Evolutionary conservation across 371 early-diverging fungal species (phyloP).

Genomic region (Rhizopus stolonifer): DNA sequence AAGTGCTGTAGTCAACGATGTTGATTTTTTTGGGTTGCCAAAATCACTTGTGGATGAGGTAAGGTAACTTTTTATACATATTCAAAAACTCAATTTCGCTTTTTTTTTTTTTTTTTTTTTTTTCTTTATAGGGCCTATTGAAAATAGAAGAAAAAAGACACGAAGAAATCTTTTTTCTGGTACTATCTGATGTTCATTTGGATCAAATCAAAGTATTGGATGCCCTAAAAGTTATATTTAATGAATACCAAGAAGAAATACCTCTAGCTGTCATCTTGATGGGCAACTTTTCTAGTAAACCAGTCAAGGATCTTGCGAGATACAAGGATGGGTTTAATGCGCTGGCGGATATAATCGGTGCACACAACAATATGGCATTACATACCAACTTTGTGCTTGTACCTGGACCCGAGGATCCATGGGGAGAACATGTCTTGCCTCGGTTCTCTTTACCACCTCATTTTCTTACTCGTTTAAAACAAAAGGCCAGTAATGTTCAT

Average conservation of each 20-base stretch:
- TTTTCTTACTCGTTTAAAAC: constrained; percentile 61
- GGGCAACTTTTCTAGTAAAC: constrained; percentile 83
- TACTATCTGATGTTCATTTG: constrained; percentile 84
- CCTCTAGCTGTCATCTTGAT: constrained; percentile 85
- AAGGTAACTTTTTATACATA: background rate
- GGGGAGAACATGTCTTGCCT: constrained; percentile 71
- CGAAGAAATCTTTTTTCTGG: constrained; percentile 68
- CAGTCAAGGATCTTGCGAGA: constrained; percentile 56
- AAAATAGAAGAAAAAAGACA: constrained; percentile 46
- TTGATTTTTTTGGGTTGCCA: constrained; percentile 61
- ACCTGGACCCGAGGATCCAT: constrained; percentile 88
- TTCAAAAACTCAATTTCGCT: background rate
- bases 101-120: background rate
- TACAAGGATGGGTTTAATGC: constrained; percentile 61
- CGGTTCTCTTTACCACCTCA: constrained; percentile 73
- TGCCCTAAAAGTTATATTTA: constrained; percentile 66
- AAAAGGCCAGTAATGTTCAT: constrained; percentile 54
- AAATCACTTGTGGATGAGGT: constrained; percentile 52
- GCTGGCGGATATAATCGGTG: constrained; percentile 73
- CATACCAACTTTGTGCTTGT: constrained; percentile 82
- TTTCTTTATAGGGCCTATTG: constrained; percentile 20
- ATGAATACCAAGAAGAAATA: constrained; percentile 60
- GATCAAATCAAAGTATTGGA: constrained; percentile 76
- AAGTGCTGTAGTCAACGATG: constrained; percentile 49
- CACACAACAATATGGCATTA: constrained; percentile 67